Conservation (phyloP, 1,284 basidiomycete species). For the Sporisorium sorghi region DNA sequence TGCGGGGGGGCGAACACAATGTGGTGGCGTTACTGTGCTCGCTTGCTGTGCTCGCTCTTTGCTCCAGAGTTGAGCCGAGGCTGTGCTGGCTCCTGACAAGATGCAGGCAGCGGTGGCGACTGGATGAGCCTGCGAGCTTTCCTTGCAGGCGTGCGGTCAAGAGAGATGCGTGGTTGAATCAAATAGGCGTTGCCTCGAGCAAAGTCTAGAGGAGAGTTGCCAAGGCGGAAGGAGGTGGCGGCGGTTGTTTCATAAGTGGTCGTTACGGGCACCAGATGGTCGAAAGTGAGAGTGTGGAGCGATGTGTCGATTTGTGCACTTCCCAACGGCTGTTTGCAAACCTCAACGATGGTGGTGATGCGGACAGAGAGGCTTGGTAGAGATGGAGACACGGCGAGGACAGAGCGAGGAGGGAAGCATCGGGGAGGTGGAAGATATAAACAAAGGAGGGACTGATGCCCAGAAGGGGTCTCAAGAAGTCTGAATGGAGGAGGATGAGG, state of each 20-base stretch:
- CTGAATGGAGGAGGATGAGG: neutral
- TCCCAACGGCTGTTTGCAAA: neutral
- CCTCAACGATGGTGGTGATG: neutral
- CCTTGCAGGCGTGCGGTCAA: neutral
- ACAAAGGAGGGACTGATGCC: neutral
- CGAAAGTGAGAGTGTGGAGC: neutral
- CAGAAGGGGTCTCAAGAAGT: neutral
- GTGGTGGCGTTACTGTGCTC: no score
- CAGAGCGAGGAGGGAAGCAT: conserved; percentile 5
- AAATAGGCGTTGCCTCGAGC: neutral
- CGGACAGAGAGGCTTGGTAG: neutral
- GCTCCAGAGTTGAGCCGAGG: neutral
- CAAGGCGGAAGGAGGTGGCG: neutral
- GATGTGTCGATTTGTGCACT: neutral
- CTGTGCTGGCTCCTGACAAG: neutral
- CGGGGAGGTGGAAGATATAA: conserved; percentile 17
- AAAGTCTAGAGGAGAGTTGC: conserved; percentile 6
- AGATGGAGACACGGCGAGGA: conserved; percentile 1
- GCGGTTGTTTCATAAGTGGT: conserved; percentile 11
- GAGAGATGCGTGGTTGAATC: neutral
- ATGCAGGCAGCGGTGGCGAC: neutral
- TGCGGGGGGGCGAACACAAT: neutral
- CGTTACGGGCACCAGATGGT: neutral
- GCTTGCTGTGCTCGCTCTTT: neutral
- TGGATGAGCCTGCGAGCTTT: neutral